These are phyloP conservation scores for Hypomyces perniciosus DNA, from an alignment of 2,329 filamentous ascomycete genomes.

Conservation along the genomic window DNA sequence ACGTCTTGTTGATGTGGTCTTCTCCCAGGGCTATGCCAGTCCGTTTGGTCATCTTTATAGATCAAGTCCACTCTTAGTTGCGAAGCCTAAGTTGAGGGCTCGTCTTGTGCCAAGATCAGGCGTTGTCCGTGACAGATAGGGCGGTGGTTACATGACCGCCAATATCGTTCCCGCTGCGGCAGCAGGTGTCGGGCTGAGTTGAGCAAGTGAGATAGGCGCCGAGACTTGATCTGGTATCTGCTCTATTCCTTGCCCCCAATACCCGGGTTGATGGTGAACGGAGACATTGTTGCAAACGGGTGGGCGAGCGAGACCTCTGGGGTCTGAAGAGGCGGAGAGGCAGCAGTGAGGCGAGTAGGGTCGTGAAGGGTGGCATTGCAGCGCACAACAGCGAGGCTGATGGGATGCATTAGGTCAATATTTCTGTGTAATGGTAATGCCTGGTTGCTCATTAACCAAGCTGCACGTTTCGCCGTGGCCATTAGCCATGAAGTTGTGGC, in stretches of 20 bases:
- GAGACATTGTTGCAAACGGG: not conserved
- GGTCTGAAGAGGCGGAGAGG: no score
- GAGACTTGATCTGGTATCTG: not conserved
- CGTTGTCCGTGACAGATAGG: no score
- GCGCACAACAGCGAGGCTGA: constrained; percentile 8
- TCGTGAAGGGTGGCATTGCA: constrained; percentile 5
- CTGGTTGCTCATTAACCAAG: not conserved
- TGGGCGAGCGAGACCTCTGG: not conserved
- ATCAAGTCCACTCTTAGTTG: no score
- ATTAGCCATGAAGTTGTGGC: constrained; percentile 2
- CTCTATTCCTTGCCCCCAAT: not conserved
- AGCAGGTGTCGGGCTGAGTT: not conserved
- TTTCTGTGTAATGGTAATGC: constrained; percentile 5
- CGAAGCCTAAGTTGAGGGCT: no score
- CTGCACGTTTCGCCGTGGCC: not conserved
- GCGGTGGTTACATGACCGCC: no score
- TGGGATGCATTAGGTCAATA: not conserved
- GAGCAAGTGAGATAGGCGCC: not conserved
- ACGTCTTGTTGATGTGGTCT: no score
- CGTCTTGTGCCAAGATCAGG: no score
- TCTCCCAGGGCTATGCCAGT: no score
- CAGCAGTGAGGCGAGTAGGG: not conserved
- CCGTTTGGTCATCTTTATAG: no score
- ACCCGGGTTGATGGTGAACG: not conserved
- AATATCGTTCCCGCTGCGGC: not conserved